Percentiles rank a stretch among this genome's conserved stretches.
These are phyloP conservation scores for Ambrosia artemisiifolia DNA, from an alignment of 129 eudicot species.

Conservation along the genomic window DNA sequence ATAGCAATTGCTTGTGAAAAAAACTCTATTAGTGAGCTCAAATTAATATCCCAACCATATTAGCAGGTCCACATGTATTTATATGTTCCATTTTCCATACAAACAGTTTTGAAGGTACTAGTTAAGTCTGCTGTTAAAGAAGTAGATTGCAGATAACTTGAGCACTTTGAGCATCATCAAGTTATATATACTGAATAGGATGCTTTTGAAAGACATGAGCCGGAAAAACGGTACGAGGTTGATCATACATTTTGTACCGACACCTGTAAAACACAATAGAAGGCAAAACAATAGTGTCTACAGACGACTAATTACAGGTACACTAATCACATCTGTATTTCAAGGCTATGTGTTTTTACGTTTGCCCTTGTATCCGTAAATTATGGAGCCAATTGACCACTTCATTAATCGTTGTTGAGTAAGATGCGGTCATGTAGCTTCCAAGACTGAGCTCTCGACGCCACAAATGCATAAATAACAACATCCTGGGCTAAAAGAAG, in stretches of 20 bases:
- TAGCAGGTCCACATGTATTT: neutral
- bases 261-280: neutral
- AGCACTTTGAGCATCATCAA: neutral
- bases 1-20: constrained; percentile 19
- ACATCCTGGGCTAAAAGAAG: too few species aligned
- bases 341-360: constrained; percentile 11
- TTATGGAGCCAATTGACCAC: constrained; percentile 69
- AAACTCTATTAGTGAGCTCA: too few species aligned
- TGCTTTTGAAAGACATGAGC: neutral
- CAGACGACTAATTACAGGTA: constrained; percentile 30
- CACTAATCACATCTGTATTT: constrained; percentile 17
- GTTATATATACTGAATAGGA: neutral
- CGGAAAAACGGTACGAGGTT: neutral
- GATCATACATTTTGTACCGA: neutral
- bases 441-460: too few species aligned
- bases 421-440: too few species aligned
- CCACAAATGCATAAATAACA: too few species aligned
- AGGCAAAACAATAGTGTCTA: constrained; percentile 5
- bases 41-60: neutral
- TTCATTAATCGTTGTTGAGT: constrained; percentile 36
- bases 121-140: neutral
- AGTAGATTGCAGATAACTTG: neutral
- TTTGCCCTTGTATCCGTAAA: constrained; percentile 43
- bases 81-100: neutral
- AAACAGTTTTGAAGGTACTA: neutral